Conservation (phyloP, 768 basidiomycete genomes). For the Macrolepiota albuminosa region DNA sequence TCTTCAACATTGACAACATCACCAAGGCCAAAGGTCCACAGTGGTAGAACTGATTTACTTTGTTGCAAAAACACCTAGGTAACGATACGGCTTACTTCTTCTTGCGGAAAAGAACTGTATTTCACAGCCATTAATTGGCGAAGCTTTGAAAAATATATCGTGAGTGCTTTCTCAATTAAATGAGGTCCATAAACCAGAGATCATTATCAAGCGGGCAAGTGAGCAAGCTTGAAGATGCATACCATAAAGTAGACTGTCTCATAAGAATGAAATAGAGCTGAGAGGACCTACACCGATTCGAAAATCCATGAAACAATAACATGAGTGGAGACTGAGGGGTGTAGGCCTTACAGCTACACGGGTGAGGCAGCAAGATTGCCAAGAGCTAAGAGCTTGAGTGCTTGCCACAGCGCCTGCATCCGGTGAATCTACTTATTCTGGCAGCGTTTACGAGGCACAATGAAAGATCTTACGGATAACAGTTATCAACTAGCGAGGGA, state of each 20-base stretch:
- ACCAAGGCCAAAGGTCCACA: slow-evolving; percentile 24
- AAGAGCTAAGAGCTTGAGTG: no score
- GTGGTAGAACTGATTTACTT: slow-evolving; percentile 18
- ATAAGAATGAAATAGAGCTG: background rate
- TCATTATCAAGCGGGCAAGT: background rate
- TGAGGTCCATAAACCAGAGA: slow-evolving; percentile 31
- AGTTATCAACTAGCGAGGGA: background rate
- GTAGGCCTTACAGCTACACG: no score
- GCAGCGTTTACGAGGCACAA: background rate
- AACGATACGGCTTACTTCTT: slow-evolving; percentile 26
- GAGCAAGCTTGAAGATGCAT: background rate
- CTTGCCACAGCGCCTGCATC: no score
- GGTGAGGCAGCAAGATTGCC: no score
- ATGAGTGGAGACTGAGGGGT: no score
- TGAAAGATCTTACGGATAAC: background rate
- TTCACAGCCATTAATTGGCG: background rate
- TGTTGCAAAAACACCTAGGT: slow-evolving; percentile 32
- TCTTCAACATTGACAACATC: slow-evolving; percentile 22
- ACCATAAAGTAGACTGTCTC: slow-evolving; percentile 15
- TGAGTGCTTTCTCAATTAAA: slow-evolving; percentile 27
- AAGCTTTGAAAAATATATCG: slow-evolving; percentile 19
- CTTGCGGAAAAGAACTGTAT: slow-evolving; percentile 24
- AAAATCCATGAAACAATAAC: slow-evolving; percentile 20
- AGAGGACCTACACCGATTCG: slow-evolving; percentile 27
- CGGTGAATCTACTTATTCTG: background rate